Evolutionary conservation across 208 protist species (phyloP).

Genomic region (Polymyxa betae): DNA sequence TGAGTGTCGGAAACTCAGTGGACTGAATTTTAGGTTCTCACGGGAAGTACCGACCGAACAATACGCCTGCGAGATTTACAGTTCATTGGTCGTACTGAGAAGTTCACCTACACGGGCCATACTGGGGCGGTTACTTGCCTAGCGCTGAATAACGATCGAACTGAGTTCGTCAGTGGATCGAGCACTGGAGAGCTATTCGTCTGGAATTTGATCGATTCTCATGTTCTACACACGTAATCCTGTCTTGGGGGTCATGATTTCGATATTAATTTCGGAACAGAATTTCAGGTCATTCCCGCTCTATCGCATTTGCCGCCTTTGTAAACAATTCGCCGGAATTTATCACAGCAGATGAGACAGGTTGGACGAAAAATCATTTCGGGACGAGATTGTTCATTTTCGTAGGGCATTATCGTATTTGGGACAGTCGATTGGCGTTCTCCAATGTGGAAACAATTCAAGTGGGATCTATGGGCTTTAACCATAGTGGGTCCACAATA

Average conservation of each 20-base stretch:
- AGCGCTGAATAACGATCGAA: conserved; percentile 25
- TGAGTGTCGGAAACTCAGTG: too few species aligned
- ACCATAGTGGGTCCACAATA: not conserved
- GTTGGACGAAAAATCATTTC: not conserved
- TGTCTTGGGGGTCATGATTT: not conserved
- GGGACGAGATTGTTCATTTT: not conserved
- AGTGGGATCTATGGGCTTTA: not conserved
- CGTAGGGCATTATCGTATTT: not conserved
- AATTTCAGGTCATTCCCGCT: not conserved
- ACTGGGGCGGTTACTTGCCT: not conserved
- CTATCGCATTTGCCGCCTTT: not conserved
- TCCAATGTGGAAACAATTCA: not conserved
- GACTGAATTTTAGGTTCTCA: conserved; percentile 82
- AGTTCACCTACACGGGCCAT: not conserved
- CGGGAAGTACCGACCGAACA: conserved; percentile 86
- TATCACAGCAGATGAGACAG: not conserved
- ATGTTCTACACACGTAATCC: conserved; percentile 3
- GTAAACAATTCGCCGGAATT: not conserved
- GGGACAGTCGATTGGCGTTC: conserved; percentile 29
- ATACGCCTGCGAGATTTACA: conserved; percentile 88
- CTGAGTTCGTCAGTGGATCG: conserved; percentile 45
- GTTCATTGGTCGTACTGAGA: not conserved
- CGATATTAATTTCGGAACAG: not conserved
- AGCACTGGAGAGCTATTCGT: not conserved
- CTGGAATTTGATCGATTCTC: conserved; percentile 17